Evolutionary conservation across 1,139 yeast genomes (phyloP).

Genomic region (Zygosaccharomyces sapae): DNA sequence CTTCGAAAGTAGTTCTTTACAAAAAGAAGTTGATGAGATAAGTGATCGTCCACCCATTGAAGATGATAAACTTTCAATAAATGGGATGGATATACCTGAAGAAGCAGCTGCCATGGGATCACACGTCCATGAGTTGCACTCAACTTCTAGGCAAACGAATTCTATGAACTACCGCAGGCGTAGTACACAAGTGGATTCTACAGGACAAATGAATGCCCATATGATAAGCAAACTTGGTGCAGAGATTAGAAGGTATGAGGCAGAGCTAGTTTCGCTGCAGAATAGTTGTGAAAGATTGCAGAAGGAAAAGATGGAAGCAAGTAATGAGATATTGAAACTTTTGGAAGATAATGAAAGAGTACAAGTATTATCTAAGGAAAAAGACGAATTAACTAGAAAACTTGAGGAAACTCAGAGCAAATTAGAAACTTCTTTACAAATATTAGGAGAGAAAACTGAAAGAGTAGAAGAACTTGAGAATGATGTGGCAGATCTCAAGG

Average conservation of each 20-base stretch:
- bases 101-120: slow-evolving; percentile 29
- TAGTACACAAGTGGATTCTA: slow-evolving; percentile 16
- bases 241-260: slow-evolving; percentile 72
- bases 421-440: slow-evolving; percentile 60
- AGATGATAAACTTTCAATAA: slow-evolving; percentile 9
- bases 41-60: slow-evolving; percentile 5
- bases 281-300: slow-evolving; percentile 57
- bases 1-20: slow-evolving; percentile 7
- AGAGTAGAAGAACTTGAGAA: slow-evolving; percentile 78
- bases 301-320: slow-evolving; percentile 60
- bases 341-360: slow-evolving; percentile 53
- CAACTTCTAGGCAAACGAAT: slow-evolving; percentile 9
- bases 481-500: slow-evolving; percentile 85
- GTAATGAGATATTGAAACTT: slow-evolving; percentile 59
- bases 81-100: slow-evolving; percentile 22
- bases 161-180: slow-evolving; percentile 13
- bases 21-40: slow-evolving; percentile 9
- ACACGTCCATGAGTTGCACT: slow-evolving; percentile 6
- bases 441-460: slow-evolving; percentile 87
- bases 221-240: slow-evolving; percentile 39
- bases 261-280: slow-evolving; percentile 62
- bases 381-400: slow-evolving; percentile 40
- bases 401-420: slow-evolving; percentile 42
- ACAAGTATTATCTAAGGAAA: slow-evolving; percentile 38
- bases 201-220: slow-evolving; percentile 29